Conservation (phyloP, 2,329 filamentous ascomycete species). For the Aciculosporium take region DNA sequence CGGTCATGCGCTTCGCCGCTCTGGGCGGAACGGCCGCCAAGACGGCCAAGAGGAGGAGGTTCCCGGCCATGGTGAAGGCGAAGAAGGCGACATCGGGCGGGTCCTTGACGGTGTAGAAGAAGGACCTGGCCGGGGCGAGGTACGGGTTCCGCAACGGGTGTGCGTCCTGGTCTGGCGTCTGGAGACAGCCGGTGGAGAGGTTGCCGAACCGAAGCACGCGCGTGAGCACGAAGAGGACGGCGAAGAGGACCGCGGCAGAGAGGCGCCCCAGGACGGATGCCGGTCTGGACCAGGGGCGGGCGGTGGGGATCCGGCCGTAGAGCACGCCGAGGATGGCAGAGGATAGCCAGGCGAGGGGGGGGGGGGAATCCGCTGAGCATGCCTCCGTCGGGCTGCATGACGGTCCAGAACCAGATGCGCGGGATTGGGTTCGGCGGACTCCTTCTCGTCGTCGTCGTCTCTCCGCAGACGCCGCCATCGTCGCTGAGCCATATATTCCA, state of each 20-base stretch:
- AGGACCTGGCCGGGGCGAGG: conserved; percentile 24
- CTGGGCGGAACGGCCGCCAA: conserved; percentile 20
- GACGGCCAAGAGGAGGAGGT: conserved; percentile 23
- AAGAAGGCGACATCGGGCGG: conserved; percentile 33
- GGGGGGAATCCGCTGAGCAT: conserved; percentile 29
- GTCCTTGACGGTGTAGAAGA: conserved; percentile 34
- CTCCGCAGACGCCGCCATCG: conserved; percentile 16
- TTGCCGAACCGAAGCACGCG: conserved; percentile 28
- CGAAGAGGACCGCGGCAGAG: conserved; percentile 16
- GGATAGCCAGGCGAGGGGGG: conserved; percentile 30
- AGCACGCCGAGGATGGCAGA: conserved; percentile 30
- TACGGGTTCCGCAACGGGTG: conserved; percentile 24
- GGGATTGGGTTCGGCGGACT: conserved; percentile 14
- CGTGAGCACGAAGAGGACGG: conserved; percentile 26
- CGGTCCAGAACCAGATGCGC: conserved; percentile 27
- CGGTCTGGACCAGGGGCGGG: conserved; percentile 17
- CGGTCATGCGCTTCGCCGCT: conserved; percentile 16
- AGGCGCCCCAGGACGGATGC: conserved; percentile 16
- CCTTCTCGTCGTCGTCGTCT: background rate
- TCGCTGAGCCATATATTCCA: conserved; percentile 34
- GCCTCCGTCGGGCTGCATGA: conserved; percentile 10
- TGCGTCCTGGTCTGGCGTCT: conserved; percentile 21
- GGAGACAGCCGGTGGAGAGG: conserved; percentile 28
- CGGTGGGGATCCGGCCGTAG: conserved; percentile 25
- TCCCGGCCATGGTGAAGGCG: conserved; percentile 25